Evolutionary conservation across 2,329 filamentous ascomycete species (phyloP).

Genomic region (Zymoseptoria ardabiliae): DNA sequence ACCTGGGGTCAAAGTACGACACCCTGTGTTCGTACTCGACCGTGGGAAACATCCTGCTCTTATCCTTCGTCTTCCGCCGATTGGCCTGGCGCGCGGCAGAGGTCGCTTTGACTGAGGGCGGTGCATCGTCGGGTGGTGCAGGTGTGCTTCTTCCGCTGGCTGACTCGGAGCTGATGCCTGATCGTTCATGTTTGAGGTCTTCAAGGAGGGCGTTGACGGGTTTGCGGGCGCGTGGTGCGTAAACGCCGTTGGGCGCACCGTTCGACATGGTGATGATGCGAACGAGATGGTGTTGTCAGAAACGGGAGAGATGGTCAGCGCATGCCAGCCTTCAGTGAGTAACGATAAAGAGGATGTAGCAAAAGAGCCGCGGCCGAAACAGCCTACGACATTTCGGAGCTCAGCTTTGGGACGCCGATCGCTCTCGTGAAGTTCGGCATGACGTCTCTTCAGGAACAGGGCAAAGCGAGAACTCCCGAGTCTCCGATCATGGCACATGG

Average conservation of each 20-base stretch:
- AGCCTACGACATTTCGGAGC: neutral
- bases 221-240: slow-evolving; percentile 24
- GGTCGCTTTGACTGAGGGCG: slow-evolving; percentile 81
- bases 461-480: neutral
- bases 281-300: neutral
- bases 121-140: slow-evolving; percentile 74
- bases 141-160: slow-evolving; percentile 56
- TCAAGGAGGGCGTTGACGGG: slow-evolving; percentile 17
- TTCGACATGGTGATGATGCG: slow-evolving; percentile 6
- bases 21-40: slow-evolving; percentile 86
- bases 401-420: neutral
- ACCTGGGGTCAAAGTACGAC: slow-evolving; percentile 89
- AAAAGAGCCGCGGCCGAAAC: neutral
- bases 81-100: slow-evolving; percentile 77
- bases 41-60: slow-evolving; percentile 73
- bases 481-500: neutral
- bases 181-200: slow-evolving; percentile 5
- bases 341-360: neutral
- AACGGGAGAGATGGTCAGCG: neutral
- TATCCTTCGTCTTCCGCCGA: slow-evolving; percentile 55
- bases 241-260: slow-evolving; percentile 15
- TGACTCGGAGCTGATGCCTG: slow-evolving; percentile 9
- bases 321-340: neutral
- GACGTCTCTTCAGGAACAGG: neutral
- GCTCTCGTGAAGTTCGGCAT: neutral